Conservation (phyloP, 345 rosid genomes). For the Lepidium sativum region DNA sequence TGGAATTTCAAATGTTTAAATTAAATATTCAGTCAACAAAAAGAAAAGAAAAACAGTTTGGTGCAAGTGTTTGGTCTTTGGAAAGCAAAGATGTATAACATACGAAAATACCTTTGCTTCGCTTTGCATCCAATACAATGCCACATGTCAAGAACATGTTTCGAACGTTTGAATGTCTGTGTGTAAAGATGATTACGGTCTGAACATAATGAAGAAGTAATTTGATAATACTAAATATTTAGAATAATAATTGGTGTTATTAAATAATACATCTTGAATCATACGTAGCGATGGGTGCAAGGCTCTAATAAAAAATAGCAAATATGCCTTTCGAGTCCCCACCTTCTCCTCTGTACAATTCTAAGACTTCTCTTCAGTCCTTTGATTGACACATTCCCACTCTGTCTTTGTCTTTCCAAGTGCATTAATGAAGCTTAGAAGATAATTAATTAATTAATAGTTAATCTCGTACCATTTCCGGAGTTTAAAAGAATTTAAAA, state of each 20-base stretch:
- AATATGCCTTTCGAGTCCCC: constrained; percentile 24
- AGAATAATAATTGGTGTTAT: not conserved
- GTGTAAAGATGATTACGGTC: not conserved
- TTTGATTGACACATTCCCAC: not conserved
- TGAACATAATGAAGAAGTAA: not conserved
- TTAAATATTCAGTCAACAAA: not conserved
- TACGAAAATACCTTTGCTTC: constrained; percentile 29
- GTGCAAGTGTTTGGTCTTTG: constrained; percentile 3
- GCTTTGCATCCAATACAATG: constrained; percentile 50
- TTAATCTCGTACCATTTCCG: too few relatives aligned
- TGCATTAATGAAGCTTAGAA: constrained; percentile 23
- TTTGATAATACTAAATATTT: not conserved
- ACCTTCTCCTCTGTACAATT: too few relatives aligned
- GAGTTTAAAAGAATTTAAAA: too few relatives aligned
- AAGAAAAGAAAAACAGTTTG: not conserved
- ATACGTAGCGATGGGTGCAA: constrained; percentile 81
- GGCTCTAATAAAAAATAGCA: constrained; percentile 35
- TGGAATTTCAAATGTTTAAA: too few relatives aligned
- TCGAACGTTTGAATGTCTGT: not conserved
- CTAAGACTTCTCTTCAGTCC: too few relatives aligned
- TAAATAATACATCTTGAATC: too few relatives aligned
- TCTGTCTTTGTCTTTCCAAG: too few relatives aligned
- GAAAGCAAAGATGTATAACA: constrained; percentile 14
- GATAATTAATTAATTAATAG: constrained; percentile 20
- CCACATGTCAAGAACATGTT: constrained; percentile 3